Conservation (phyloP, 2,329 filamentous ascomycete genomes). For the Volutella citrinella region DNA sequence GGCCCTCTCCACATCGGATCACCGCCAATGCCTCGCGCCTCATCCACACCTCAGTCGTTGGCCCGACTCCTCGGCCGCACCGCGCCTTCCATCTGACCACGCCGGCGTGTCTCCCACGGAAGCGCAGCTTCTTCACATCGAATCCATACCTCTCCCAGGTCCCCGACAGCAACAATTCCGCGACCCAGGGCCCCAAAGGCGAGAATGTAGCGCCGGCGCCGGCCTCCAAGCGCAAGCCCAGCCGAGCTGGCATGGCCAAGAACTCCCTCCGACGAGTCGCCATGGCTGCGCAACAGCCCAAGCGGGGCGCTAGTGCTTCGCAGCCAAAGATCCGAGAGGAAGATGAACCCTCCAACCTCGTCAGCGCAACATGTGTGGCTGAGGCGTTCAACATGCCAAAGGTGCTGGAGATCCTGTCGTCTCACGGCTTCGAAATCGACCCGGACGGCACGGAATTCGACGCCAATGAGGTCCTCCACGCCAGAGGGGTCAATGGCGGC, state of each 20-base stretch:
- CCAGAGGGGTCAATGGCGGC: constrained; percentile 60
- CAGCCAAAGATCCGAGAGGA: constrained; percentile 20
- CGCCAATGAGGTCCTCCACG: constrained; percentile 60
- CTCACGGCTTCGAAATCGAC: constrained; percentile 60
- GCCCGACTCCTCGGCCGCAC: constrained; percentile 24
- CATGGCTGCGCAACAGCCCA: constrained; percentile 72
- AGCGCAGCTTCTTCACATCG: constrained; percentile 64
- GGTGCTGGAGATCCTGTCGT: constrained; percentile 55
- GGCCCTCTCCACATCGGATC: constrained; percentile 29
- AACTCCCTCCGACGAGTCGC: constrained; percentile 81
- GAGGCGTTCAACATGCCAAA: constrained; percentile 62
- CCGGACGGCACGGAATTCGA: constrained; percentile 61
- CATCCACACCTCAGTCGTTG: constrained; percentile 27
- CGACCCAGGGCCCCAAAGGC: constrained; percentile 14
- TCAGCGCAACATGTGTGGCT: constrained; percentile 60
- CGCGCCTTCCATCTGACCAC: constrained; percentile 47
- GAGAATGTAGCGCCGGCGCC: constrained; percentile 16
- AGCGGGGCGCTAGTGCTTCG: constrained; percentile 33
- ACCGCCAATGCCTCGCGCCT: constrained; percentile 27
- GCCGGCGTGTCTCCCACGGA: constrained; percentile 45
- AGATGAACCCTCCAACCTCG: constrained; percentile 40
- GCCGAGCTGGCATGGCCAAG: constrained; percentile 50
- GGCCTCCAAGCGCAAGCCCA: constrained; percentile 44
- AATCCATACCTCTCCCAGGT: constrained; percentile 52
- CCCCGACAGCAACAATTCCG: constrained; percentile 27